Percentiles rank a stretch among this genome's conserved stretches.
phyloP scores from a whole-genome alignment of 192 early-diverging fungal genomes.

The Irineochytrium annulatum region DNA sequence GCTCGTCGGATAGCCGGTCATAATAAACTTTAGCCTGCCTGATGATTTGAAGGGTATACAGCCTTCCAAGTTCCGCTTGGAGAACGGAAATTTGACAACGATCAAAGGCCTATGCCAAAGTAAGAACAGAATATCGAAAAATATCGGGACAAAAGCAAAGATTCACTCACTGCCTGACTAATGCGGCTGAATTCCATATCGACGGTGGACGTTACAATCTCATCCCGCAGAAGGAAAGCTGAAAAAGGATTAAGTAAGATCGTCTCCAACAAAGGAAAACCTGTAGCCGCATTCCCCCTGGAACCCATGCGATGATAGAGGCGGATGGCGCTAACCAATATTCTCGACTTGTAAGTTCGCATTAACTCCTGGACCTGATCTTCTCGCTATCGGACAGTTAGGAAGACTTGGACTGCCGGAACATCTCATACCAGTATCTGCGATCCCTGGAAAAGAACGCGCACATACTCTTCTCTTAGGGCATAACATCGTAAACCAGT shows the following conservation, averaged over 20 bases:
- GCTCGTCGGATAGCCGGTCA: slow-evolving; percentile 45
- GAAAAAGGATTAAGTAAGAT: slow-evolving; percentile 9
- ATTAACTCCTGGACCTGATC: slow-evolving; percentile 38
- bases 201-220: slow-evolving; percentile 38
- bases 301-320: slow-evolving; percentile 46
- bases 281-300: slow-evolving; percentile 40
- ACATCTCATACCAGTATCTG: slow-evolving; percentile 16
- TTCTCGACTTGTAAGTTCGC: slow-evolving; percentile 42
- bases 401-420: neutral
- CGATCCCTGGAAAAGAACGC: slow-evolving; percentile 9
- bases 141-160: too few species aligned
- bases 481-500: slow-evolving; percentile 34
- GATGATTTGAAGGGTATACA: slow-evolving; percentile 36
- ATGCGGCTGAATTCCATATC: slow-evolving; percentile 47
- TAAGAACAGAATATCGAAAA: slow-evolving; percentile 3
- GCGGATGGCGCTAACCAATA: slow-evolving; percentile 41
- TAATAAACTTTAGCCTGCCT: slow-evolving; percentile 30
- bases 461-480: slow-evolving; percentile 36
- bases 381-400: slow-evolving; percentile 19
- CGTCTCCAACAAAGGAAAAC: too few species aligned
- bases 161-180: slow-evolving; percentile 28
- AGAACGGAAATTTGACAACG: slow-evolving; percentile 42
- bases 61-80: slow-evolving; percentile 42
- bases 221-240: slow-evolving; percentile 38
- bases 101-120: slow-evolving; percentile 32